These are phyloP conservation scores for Backusella australiensis DNA, from an alignment of 192 early-diverging fungal genomes.

Conservation along the genomic window DNA sequence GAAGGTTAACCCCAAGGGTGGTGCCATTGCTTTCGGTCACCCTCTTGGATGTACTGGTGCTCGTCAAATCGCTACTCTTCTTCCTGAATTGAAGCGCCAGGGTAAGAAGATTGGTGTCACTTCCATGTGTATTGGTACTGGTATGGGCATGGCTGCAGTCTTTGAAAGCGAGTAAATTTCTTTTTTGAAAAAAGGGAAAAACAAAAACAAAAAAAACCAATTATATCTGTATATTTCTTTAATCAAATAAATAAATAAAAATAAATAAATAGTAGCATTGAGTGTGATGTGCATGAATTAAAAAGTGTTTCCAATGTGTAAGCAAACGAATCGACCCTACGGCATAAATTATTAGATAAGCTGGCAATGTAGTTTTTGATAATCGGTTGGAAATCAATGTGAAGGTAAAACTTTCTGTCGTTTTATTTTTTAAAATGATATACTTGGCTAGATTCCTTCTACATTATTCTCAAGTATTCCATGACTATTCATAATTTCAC, in stretches of 20 bases:
- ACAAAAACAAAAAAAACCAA: not conserved
- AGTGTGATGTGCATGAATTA: too few relatives aligned
- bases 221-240: not conserved
- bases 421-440: too few relatives aligned
- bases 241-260: constrained; percentile 1
- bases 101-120: constrained; percentile 83
- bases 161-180: constrained; percentile 63
- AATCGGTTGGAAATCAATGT: too few relatives aligned
- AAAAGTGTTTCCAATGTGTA: too few relatives aligned
- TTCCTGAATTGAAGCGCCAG: constrained; percentile 88
- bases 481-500: too few relatives aligned
- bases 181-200: not conserved
- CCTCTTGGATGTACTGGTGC: constrained; percentile 91
- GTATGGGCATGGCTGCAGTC: constrained; percentile 87
- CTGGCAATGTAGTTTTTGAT: too few relatives aligned
- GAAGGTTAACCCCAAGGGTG: constrained; percentile 98
- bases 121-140: constrained; percentile 86
- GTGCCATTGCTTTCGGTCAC: constrained; percentile 97
- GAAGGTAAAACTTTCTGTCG: too few relatives aligned
- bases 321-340: too few relatives aligned
- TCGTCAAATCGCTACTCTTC: constrained; percentile 93
- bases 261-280: too few relatives aligned
- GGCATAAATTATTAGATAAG: too few relatives aligned
- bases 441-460: too few relatives aligned
- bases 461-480: too few relatives aligned